phyloP scores from a whole-genome alignment of 164 flowering plant species.

The Sextonia rubra region DNA sequence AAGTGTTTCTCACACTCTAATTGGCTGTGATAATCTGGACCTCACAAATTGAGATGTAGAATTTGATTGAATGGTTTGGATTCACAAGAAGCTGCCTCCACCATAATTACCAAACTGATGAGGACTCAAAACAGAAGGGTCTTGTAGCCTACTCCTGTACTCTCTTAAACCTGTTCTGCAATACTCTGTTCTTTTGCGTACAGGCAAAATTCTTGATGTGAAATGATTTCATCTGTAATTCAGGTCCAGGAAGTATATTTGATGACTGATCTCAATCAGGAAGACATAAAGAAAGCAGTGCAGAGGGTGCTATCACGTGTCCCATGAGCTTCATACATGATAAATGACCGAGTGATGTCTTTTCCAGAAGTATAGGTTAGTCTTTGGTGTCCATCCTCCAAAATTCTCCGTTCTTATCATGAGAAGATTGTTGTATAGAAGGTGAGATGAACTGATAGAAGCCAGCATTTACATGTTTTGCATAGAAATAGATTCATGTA shows the following conservation, averaged over 20 bases:
- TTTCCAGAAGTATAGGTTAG: neutral
- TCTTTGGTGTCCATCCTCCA: neutral
- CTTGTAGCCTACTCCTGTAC: no score
- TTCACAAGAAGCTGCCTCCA: no score
- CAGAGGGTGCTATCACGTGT: conserved; percentile 76
- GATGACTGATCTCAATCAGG: conserved; percentile 76
- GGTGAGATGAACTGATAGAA: no score
- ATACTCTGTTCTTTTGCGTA: no score
- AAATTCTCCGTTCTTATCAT: neutral
- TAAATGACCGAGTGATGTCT: neutral
- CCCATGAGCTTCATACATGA: conserved; percentile 38
- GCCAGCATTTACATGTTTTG: no score
- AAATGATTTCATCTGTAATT: conserved; percentile 5
- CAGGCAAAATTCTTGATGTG: neutral
- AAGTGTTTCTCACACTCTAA: neutral
- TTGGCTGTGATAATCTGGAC: neutral
- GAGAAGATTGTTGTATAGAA: neutral
- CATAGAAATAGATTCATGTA: no score
- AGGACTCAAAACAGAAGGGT: no score
- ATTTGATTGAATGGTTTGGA: neutral
- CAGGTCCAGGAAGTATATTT: conserved; percentile 91
- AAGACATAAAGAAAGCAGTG: conserved; percentile 74
- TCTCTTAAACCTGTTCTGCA: no score
- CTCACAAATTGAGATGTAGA: neutral
- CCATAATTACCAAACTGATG: no score